Base-by-base conservation (phyloP, 495 filamentous ascomycete genomes). In the Talaromyces borbonicus region DNA sequence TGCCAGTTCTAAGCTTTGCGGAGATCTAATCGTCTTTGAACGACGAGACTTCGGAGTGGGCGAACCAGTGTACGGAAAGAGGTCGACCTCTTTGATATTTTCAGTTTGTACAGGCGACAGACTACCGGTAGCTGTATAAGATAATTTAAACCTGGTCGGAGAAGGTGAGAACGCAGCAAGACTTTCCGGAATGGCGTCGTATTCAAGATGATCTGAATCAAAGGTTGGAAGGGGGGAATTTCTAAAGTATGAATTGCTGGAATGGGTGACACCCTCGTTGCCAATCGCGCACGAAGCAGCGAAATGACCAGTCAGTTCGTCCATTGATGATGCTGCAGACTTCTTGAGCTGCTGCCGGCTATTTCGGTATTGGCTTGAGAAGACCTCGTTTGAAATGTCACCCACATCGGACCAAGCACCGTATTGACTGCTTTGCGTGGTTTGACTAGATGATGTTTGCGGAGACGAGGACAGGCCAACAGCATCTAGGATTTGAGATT, bases 401-500 rank as follows among this genome's bases (percentile, higher is more conserved):
- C n/a, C n/a, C n/a, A n/a, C n/a, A 20, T 38, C 23, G 27, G 16
- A 38, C 20, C 9, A 26, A 33, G 11, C 38, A 15, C 42, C 32
- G 14, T 32, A 31, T 31, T 45, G 42, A 14, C 42, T 31, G 42
- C 14, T 45, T 14, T 35, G 15, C 8, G 26, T 33, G 32, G 6
- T 20, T 45, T 39, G 49, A 40, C 24, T 53, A 9, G 30, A 47
- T 44, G 54, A 42, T 25, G 40, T 36, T 18, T 50, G 43, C 56
- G 25, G 48, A 5, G 58, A 53, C 6, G 51, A 37, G 36, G 52
- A 41, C 5, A 57, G 52, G 36, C 52, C 49, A 11, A 59, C 56
- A 2, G 58, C 60, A 20, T 67, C 60, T 9, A 67, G 49, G 15
- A 69, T 48, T 12, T 59, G 60, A 0, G 60, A 49, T 22, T 62